Evolutionary conservation across 805 yeast species (phyloP).

Genomic region (Huiozyma sinensis): DNA sequence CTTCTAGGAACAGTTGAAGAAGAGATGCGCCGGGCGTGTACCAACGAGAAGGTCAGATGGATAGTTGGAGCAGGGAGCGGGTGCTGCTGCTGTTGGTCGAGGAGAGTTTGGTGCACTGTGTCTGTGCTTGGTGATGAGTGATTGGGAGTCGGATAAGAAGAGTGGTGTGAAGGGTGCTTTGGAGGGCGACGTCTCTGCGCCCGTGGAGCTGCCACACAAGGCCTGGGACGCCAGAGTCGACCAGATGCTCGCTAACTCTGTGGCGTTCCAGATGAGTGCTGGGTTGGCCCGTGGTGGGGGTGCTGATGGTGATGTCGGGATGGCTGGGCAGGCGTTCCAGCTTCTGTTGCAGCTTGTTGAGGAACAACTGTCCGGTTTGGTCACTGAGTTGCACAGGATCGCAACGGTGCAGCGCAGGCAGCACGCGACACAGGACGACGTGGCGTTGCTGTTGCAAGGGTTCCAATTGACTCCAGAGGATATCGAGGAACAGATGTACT

Average conservation of each 20-base stretch:
- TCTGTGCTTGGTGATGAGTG: no score
- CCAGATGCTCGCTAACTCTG: slow-evolving; percentile 22
- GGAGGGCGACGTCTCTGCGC: background rate
- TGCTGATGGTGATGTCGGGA: slow-evolving; percentile 20
- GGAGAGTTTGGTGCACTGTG: no score
- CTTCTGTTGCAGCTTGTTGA: slow-evolving; percentile 29
- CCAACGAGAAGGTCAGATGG: no score
- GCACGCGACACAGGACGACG: slow-evolving; percentile 42
- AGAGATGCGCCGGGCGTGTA: no score
- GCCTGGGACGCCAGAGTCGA: slow-evolving; percentile 13
- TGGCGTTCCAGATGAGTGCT: slow-evolving; percentile 30
- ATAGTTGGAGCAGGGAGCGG: no score
- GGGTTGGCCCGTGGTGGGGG: slow-evolving; percentile 7
- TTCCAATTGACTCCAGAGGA: slow-evolving; percentile 26
- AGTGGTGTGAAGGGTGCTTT: no score
- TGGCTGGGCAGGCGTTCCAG: slow-evolving; percentile 29
- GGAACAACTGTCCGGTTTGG: slow-evolving; percentile 30
- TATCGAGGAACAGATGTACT: no score
- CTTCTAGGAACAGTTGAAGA: no score
- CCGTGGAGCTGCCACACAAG: slow-evolving; percentile 11
- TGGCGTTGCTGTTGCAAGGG: slow-evolving; percentile 34
- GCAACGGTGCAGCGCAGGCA: slow-evolving; percentile 52
- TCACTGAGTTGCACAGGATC: slow-evolving; percentile 36
- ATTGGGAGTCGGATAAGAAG: no score
- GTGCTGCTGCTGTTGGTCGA: no score